Evolutionary conservation across 176 grass and related monocot species (phyloP).

Genomic region (Juncus inflexus): DNA sequence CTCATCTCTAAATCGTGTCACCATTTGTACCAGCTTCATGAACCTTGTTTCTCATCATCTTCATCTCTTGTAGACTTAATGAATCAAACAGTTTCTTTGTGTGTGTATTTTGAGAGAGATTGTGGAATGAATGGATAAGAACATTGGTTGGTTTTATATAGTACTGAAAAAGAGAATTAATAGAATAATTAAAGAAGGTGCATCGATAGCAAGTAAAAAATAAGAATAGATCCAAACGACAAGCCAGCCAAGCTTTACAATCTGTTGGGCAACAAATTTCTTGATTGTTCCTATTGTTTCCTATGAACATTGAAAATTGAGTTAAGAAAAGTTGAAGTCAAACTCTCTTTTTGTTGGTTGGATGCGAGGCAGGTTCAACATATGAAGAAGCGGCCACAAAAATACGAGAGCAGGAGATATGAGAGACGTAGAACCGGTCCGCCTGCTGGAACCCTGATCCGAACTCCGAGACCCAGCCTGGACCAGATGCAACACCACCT

Average conservation of each 20-base stretch:
- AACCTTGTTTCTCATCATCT: constrained; percentile 14
- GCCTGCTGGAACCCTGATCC: too few relatives aligned
- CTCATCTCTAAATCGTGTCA: neutral
- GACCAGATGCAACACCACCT: too few relatives aligned
- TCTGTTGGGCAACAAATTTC: constrained; percentile 17
- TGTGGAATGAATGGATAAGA: neutral
- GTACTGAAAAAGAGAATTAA: neutral
- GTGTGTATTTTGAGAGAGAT: neutral
- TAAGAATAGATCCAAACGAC: neutral
- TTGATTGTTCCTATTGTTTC: constrained; percentile 17
- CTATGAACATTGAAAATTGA: neutral
- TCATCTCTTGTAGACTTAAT: neutral
- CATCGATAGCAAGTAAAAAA: too few relatives aligned
- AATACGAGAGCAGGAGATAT: too few relatives aligned
- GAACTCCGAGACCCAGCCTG: too few relatives aligned
- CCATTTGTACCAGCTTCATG: constrained; percentile 4
- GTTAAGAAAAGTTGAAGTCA: too few relatives aligned
- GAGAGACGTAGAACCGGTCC: too few relatives aligned
- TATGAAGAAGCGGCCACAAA: too few relatives aligned
- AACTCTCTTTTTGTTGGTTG: too few relatives aligned
- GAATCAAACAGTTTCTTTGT: neutral
- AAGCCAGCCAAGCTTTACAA: constrained; percentile 22
- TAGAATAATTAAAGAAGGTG: too few relatives aligned
- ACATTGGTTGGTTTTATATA: neutral
- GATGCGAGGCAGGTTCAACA: too few relatives aligned